phyloP scores from a whole-genome alignment of 2,329 filamentous ascomycete species.

The Claviceps digitariae region DNA sequence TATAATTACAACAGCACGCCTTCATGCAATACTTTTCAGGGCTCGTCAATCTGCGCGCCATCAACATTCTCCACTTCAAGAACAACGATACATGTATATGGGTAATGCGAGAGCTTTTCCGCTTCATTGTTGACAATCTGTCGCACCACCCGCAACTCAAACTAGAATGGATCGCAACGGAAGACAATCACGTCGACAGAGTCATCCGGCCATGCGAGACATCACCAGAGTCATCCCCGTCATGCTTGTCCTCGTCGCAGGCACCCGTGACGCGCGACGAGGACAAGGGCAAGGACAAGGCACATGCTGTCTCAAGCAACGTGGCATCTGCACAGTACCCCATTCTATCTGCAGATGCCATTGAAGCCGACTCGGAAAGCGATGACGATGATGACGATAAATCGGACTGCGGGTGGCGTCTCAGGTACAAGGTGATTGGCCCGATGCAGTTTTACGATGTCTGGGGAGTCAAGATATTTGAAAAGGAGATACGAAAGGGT shows the following conservation, averaged over 20 bases:
- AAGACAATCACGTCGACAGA: slow-evolving; percentile 34
- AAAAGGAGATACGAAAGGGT: slow-evolving; percentile 35
- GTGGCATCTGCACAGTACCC: slow-evolving; percentile 12
- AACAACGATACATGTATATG: slow-evolving; percentile 43
- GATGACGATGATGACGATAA: slow-evolving; percentile 15
- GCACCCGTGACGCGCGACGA: slow-evolving; percentile 19
- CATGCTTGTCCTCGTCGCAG: slow-evolving; percentile 13
- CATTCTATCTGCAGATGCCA: slow-evolving; percentile 15
- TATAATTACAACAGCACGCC: slow-evolving; percentile 30
- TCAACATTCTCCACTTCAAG: slow-evolving; percentile 41
- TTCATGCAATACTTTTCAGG: slow-evolving; percentile 40
- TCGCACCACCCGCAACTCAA: slow-evolving; percentile 40
- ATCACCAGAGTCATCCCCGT: slow-evolving; percentile 9
- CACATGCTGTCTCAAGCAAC: slow-evolving; percentile 7
- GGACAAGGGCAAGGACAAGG: slow-evolving; percentile 22
- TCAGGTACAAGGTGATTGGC: slow-evolving; percentile 23
- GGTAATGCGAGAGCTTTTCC: slow-evolving; percentile 41
- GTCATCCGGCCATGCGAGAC: slow-evolving; percentile 29
- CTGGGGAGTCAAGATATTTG: slow-evolving; percentile 41
- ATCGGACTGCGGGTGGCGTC: slow-evolving; percentile 17
- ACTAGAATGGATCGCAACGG: slow-evolving; percentile 45
- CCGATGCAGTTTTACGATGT: slow-evolving; percentile 26
- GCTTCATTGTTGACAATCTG: slow-evolving; percentile 45
- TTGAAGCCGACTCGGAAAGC: slow-evolving; percentile 21
- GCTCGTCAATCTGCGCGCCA: slow-evolving; percentile 34